phyloP scores from a whole-genome alignment of 331 rosid genomes.

The Spiraea crenata region DNA sequence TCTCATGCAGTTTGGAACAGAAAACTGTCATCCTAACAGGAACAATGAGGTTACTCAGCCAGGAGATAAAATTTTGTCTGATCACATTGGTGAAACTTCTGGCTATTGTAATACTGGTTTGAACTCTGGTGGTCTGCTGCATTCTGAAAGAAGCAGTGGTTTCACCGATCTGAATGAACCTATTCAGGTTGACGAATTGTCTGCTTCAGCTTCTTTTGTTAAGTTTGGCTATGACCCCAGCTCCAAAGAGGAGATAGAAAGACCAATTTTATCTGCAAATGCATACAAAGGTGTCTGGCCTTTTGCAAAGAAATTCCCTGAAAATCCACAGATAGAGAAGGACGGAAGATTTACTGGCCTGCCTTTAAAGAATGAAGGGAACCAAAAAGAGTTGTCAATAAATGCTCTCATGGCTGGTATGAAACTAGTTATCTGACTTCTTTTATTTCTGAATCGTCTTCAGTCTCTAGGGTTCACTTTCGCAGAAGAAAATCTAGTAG shows the following conservation, averaged over 20 bases:
- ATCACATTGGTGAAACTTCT: not conserved
- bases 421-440: not conserved
- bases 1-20: not conserved
- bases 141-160: constrained; percentile 5
- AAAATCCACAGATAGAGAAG: constrained; percentile 6
- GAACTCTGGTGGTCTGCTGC: constrained; percentile 1
- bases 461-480: not conserved
- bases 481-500: not conserved
- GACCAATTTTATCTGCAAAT: constrained; percentile 12
- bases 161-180: constrained; percentile 29
- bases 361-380: constrained; percentile 6
- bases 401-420: constrained; percentile 24
- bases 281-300: constrained; percentile 17
- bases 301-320: constrained; percentile 22
- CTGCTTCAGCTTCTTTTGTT: constrained; percentile 10
- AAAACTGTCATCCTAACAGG: constrained; percentile 10
- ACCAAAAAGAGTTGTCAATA: constrained; percentile 12
- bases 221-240: not conserved
- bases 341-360: constrained; percentile 6
- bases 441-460: not conserved
- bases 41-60: not conserved
- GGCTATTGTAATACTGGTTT: not conserved
- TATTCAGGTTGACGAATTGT: constrained; percentile 23
- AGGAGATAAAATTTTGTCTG: not conserved
- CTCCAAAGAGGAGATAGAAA: constrained; percentile 9